phyloP scores from a whole-genome alignment of 768 basidiomycete species.

The Artomyces pyxidatus region DNA sequence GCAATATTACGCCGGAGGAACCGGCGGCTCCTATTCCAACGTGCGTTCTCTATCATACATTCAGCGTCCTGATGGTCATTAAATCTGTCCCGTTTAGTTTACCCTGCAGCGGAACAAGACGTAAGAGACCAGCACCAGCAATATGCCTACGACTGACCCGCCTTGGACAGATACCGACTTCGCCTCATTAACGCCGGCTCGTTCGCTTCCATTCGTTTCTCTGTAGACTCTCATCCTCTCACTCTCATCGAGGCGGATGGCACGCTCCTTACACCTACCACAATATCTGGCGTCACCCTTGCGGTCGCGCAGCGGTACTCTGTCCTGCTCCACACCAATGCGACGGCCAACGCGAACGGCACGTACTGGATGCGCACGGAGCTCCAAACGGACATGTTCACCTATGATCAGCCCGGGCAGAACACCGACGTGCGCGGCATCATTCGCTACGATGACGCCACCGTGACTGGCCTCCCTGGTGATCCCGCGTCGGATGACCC shows the following conservation, averaged over 20 bases:
- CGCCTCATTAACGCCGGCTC: slow-evolving; percentile 41
- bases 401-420: slow-evolving; percentile 12
- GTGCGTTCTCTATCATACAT: slow-evolving; percentile 7
- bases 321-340: slow-evolving; percentile 36
- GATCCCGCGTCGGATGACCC: slow-evolving; percentile 7
- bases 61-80: neutral
- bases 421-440: slow-evolving; percentile 13
- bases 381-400: slow-evolving; percentile 29
- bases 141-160: neutral
- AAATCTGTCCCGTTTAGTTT: slow-evolving; percentile 21
- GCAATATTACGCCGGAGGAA: slow-evolving; percentile 19
- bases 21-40: slow-evolving; percentile 25
- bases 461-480: slow-evolving; percentile 3
- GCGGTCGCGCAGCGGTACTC: slow-evolving; percentile 43
- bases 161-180: slow-evolving; percentile 30
- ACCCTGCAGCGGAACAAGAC: slow-evolving; percentile 27
- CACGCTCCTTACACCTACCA: slow-evolving; percentile 30
- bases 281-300: slow-evolving; percentile 32
- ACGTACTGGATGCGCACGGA: slow-evolving; percentile 33
- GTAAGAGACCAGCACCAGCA: slow-evolving; percentile 3
- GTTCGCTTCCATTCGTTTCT: slow-evolving; percentile 37
- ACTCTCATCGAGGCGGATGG: slow-evolving; percentile 44
- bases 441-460: slow-evolving; percentile 10
- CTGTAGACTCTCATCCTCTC: slow-evolving; percentile 38
- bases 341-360: slow-evolving; percentile 27